A percentile compares a stretch with the other conserved stretches of the same genome.
These are phyloP conservation scores for Limonomyces culmigenus DNA, from an alignment of 1,284 basidiomycete species.

Conservation along the genomic window DNA sequence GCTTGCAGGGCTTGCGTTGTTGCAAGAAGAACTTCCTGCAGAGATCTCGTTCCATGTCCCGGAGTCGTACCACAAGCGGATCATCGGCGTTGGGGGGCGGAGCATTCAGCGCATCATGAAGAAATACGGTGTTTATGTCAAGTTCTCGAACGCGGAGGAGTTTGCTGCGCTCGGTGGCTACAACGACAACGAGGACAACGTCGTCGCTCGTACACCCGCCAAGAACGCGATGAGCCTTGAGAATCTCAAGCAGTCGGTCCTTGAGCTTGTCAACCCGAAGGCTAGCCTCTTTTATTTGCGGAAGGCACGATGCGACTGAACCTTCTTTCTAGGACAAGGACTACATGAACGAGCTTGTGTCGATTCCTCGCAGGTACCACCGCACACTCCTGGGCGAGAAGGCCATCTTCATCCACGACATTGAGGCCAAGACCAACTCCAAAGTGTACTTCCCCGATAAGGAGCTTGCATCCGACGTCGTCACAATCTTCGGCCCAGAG, in stretches of 20 bases:
- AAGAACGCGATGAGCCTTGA: slow-evolving; percentile 96
- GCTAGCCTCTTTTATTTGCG: slow-evolving; percentile 26
- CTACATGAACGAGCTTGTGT: slow-evolving; percentile 85
- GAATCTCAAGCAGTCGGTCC: slow-evolving; percentile 89
- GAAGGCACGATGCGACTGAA: slow-evolving; percentile 5
- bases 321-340: slow-evolving; percentile 77
- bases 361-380: slow-evolving; percentile 89
- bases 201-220: slow-evolving; percentile 90
- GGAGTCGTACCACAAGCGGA: slow-evolving; percentile 96
- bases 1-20: slow-evolving; percentile 73
- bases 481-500: slow-evolving; percentile 92
- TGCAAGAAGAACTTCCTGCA: slow-evolving; percentile 96
- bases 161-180: slow-evolving; percentile 92
- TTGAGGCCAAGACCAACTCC: slow-evolving; percentile 93
- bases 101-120: slow-evolving; percentile 99
- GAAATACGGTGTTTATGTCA: slow-evolving; percentile 98
- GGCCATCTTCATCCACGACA: slow-evolving; percentile 92
- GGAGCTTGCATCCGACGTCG: slow-evolving; percentile 81
- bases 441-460: slow-evolving; percentile 91
- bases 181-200: slow-evolving; percentile 96
- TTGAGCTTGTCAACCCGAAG: slow-evolving; percentile 96
- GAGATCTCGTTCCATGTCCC: slow-evolving; percentile 99
- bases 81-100: slow-evolving; percentile 95
- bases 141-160: slow-evolving; percentile 97
- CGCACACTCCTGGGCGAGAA: slow-evolving; percentile 92